phyloP scores from a whole-genome alignment of 1,284 basidiomycete genomes.

The Xerocomus amazonicus region DNA sequence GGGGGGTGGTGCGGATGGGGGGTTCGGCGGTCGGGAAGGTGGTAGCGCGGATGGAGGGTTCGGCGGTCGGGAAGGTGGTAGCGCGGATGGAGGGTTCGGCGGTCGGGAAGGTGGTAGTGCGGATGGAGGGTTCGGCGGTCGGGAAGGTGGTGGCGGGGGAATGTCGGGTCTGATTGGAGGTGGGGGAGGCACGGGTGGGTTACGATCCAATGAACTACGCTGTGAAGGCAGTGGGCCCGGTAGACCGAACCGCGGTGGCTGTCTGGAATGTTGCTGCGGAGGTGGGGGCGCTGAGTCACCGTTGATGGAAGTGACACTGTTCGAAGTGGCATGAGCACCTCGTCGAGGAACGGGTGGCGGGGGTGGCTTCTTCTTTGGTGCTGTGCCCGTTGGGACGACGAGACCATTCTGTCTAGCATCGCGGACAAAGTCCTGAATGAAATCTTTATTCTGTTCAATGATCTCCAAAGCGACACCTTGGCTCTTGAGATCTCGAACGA shows the following conservation, averaged over 20 bases:
- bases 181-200: slow-evolving; percentile 21
- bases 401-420: slow-evolving; percentile 43
- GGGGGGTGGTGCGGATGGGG: slow-evolving; percentile 30
- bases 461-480: slow-evolving; percentile 65
- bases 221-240: slow-evolving; percentile 32
- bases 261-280: slow-evolving; percentile 27
- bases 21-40: slow-evolving; percentile 33
- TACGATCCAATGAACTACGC: slow-evolving; percentile 29
- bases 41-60: slow-evolving; percentile 30
- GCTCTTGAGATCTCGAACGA: slow-evolving; percentile 70
- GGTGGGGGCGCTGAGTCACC: slow-evolving; percentile 23
- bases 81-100: slow-evolving; percentile 30
- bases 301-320: slow-evolving; percentile 34
- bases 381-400: slow-evolving; percentile 12
- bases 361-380: slow-evolving; percentile 54
- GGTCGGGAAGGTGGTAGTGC: slow-evolving; percentile 37
- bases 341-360: slow-evolving; percentile 53
- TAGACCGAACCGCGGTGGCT: slow-evolving; percentile 26
- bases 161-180: slow-evolving; percentile 29
- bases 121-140: slow-evolving; percentile 27
- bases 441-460: slow-evolving; percentile 79
- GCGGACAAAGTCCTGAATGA: slow-evolving; percentile 83
- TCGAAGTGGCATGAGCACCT: slow-evolving; percentile 33
- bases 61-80: slow-evolving; percentile 32
- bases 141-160: slow-evolving; percentile 32